These are phyloP conservation scores for Globisporangium nodosum DNA, from an alignment of 352 stramenopile genomes.

Conservation along the genomic window DNA sequence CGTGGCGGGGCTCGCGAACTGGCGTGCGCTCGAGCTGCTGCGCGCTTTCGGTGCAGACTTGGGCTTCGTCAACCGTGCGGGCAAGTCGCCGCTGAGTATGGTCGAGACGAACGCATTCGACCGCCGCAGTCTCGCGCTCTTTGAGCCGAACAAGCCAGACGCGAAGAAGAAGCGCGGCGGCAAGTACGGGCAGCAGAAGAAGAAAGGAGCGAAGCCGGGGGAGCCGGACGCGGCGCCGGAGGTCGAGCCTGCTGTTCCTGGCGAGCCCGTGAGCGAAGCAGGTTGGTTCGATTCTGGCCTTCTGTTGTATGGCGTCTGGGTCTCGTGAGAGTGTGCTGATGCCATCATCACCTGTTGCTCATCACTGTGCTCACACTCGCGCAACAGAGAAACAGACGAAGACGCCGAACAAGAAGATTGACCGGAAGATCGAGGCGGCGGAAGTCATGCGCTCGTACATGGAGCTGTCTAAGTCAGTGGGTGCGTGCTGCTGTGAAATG, in stretches of 20 bases:
- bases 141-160: constrained; percentile 17
- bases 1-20: constrained; percentile 40
- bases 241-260: not conserved
- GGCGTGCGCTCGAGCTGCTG: constrained; percentile 35
- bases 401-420: constrained; percentile 18
- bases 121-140: constrained; percentile 13
- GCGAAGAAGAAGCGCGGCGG: constrained; percentile 16
- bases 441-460: constrained; percentile 31
- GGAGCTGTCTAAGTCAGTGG: constrained; percentile 26
- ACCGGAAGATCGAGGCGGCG: constrained; percentile 22
- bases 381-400: constrained; percentile 30
- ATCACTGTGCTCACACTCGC: not conserved
- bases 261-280: constrained; percentile 29
- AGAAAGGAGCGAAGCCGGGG: not conserved
- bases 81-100: constrained; percentile 32
- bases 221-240: not conserved
- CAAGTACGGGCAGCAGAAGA: constrained; percentile 9
- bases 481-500: constrained; percentile 11
- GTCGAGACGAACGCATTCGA: constrained; percentile 53
- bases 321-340: not conserved
- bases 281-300: constrained; percentile 8
- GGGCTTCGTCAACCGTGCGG: constrained; percentile 19
- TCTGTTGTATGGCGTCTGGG: not conserved
- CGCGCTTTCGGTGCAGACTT: constrained; percentile 25
- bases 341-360: not conserved